Evolutionary conservation across 768 basidiomycete species (phyloP).

Genomic region (Tylopilus sp.): DNA sequence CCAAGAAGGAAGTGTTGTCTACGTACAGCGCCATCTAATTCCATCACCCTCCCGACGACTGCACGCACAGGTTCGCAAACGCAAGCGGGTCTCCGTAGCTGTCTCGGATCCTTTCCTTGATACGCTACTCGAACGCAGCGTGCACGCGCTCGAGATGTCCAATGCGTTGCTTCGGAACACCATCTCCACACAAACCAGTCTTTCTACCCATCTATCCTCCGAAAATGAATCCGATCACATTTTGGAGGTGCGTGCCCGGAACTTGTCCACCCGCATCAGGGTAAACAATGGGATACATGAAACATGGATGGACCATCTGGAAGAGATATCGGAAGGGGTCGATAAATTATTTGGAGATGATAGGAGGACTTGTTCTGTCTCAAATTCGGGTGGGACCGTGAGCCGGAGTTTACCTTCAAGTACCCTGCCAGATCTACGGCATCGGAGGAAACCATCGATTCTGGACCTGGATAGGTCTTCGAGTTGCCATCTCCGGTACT

Average conservation of each 20-base stretch:
- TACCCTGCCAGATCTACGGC: conserved; percentile 29
- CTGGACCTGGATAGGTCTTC: conserved; percentile 33
- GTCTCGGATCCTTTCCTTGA: conserved; percentile 60
- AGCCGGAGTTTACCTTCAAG: conserved; percentile 47
- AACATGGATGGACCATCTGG: conserved; percentile 66
- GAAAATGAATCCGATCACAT: conserved; percentile 45
- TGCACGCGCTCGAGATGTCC: conserved; percentile 83
- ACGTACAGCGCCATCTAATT: conserved; percentile 27
- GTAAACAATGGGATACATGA: conserved; percentile 43
- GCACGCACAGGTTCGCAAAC: conserved; percentile 19
- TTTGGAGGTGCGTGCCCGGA: conserved; percentile 47
- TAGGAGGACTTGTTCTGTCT: conserved; percentile 2
- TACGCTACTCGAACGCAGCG: conserved; percentile 75
- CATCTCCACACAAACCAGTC: conserved; percentile 63
- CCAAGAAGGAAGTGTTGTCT: conserved; percentile 17
- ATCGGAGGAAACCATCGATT: conserved; percentile 48
- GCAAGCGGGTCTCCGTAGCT: conserved; percentile 27
- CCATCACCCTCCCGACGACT: conserved; percentile 35
- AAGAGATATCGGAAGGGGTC: conserved; percentile 60
- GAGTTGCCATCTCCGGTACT: conserved; percentile 44
- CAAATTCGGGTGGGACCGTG: conserved; percentile 22
- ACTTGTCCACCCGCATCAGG: conserved; percentile 50
- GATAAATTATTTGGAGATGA: conserved; percentile 50
- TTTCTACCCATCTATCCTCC: conserved; percentile 46
- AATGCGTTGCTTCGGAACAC: conserved; percentile 75